Percentiles rank a stretch among this genome's conserved stretches.
Evolutionary conservation across 345 rosid species (phyloP).

Genomic region (Barbarea vulgaris): DNA sequence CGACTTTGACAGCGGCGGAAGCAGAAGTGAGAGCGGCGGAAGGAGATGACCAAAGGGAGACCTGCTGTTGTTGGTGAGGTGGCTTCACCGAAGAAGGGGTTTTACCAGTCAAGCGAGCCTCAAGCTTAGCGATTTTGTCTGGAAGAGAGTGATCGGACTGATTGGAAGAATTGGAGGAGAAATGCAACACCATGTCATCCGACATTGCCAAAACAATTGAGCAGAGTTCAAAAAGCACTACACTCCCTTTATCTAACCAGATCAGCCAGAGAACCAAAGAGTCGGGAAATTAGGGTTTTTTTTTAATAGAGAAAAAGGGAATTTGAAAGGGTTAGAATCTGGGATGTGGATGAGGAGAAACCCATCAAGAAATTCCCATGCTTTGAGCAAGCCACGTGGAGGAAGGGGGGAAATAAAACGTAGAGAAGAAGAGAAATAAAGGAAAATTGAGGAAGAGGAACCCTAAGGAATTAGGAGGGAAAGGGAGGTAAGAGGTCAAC

Average conservation of each 20-base stretch:
- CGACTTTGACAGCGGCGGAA: slow-evolving; percentile 54
- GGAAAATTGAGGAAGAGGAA: slow-evolving; percentile 17
- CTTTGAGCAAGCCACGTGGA: slow-evolving; percentile 14
- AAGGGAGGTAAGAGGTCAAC: slow-evolving; percentile 24
- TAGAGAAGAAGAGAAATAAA: slow-evolving; percentile 7
- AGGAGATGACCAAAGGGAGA: too few species aligned
- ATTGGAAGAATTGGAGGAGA: slow-evolving; percentile 94
- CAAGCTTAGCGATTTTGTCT: slow-evolving; percentile 96
- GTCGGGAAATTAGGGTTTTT: slow-evolving; percentile 32
- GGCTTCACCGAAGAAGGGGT: slow-evolving; percentile 46
- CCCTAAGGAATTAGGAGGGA: slow-evolving; percentile 45
- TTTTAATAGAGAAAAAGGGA: background rate
- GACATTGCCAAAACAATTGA: slow-evolving; percentile 55
- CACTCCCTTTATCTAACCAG: slow-evolving; percentile 14
- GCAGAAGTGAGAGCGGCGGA: slow-evolving; percentile 61
- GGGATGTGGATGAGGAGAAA: slow-evolving; percentile 11
- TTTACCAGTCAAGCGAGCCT: slow-evolving; percentile 97
- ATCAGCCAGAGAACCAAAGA: slow-evolving; percentile 1
- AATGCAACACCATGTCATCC: slow-evolving; percentile 88
- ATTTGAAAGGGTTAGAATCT: slow-evolving; percentile 26
- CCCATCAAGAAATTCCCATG: slow-evolving; percentile 14
- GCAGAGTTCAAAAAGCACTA: slow-evolving; percentile 6
- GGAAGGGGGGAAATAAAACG: slow-evolving; percentile 8
- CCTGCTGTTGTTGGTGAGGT: slow-evolving; percentile 39
- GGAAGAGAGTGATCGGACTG: slow-evolving; percentile 95